These are phyloP conservation scores for Xylaria arbuscula DNA, from an alignment of 2,329 filamentous ascomycete species.

Conservation along the genomic window DNA sequence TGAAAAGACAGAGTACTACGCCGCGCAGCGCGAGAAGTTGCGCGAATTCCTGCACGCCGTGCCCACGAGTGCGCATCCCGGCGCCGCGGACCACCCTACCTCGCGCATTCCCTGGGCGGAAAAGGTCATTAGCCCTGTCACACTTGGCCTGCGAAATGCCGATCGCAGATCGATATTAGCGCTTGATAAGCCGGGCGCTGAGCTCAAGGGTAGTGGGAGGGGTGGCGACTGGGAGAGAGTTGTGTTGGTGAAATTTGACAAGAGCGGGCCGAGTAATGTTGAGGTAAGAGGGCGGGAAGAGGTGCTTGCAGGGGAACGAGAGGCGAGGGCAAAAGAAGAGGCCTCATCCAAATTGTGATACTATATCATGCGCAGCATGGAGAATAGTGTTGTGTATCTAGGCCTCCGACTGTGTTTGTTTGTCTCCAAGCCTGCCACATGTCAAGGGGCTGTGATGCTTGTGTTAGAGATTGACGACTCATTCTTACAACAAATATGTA, in stretches of 20 bases:
- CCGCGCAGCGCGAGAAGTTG: constrained; percentile 63
- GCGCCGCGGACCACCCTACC: constrained; percentile 55
- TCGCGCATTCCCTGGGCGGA: constrained; percentile 65
- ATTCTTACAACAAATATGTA: too few species aligned
- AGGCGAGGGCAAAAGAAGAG: constrained; percentile 33
- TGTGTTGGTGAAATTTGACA: constrained; percentile 65
- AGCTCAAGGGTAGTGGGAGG: constrained; percentile 60
- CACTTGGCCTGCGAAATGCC: constrained; percentile 56
- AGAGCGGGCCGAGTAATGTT: constrained; percentile 63
- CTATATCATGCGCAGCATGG: not conserved
- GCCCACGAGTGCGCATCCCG: constrained; percentile 57
- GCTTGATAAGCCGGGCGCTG: constrained; percentile 68
- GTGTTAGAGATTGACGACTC: too few species aligned
- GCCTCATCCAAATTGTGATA: constrained; percentile 29
- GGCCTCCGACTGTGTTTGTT: not conserved
- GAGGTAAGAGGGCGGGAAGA: constrained; percentile 64
- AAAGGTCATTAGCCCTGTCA: constrained; percentile 70
- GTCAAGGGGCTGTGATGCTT: not conserved
- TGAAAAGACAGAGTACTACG: constrained; percentile 52
- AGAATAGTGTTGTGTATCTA: not conserved
- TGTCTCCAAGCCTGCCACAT: not conserved
- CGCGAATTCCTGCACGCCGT: constrained; percentile 62
- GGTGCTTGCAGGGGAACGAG: constrained; percentile 59
- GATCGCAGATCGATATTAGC: constrained; percentile 64
- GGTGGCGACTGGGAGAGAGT: constrained; percentile 70